Evolutionary conservation across 768 basidiomycete species (phyloP), one percentile per base, ranked within the genome.

Genomic region (Pleurotus citrinopileatus): DNA sequence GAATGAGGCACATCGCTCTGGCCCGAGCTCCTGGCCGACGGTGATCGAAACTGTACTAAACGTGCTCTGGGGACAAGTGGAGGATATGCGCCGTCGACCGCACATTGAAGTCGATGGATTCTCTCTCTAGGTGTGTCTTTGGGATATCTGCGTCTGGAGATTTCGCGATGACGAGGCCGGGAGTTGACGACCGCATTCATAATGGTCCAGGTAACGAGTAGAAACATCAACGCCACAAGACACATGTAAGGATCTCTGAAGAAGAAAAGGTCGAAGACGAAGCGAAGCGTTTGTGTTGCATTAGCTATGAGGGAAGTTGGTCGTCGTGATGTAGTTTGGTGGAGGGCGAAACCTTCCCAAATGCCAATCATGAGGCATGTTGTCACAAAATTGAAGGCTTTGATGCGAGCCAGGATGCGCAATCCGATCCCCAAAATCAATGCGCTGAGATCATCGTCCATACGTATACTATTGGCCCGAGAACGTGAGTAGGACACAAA

Each of bases 341-440:
- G 10, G 13, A 51, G 48, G 13, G 48, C 48, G 23, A 51, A 51
- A n/a, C 48, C 48, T 25, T 51, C 48, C 48, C 48, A 51, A 15
- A 51, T 32, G 20, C 48, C 48, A 23, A 51, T 51, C 48, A 37
- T 51, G 48, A 51, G 25, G 48, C 29, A 34, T 10, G 48, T 51
- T 10, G 32, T 20, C 48, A 15, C 22, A 34, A 51, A 37, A n/a
- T 17, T 37, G 8, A 51, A 25, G 17, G 19, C 10, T 12, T 34
- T 23, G 29, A 37, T 22, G 3, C 15, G 17, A 10, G 48, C 48
- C 10, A 51, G 28, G 48, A 51, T 13, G 34, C 48, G 48, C 19
- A 51, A 23, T 26, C 48, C 48, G 13, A 51, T 12, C 12, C 48
- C 48, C 20, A 51, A 34, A 19, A 25, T 51, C 8, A 51, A 22